Base-by-base conservation (phyloP, 768 basidiomycete species). In the Tulasnella calospora region DNA sequence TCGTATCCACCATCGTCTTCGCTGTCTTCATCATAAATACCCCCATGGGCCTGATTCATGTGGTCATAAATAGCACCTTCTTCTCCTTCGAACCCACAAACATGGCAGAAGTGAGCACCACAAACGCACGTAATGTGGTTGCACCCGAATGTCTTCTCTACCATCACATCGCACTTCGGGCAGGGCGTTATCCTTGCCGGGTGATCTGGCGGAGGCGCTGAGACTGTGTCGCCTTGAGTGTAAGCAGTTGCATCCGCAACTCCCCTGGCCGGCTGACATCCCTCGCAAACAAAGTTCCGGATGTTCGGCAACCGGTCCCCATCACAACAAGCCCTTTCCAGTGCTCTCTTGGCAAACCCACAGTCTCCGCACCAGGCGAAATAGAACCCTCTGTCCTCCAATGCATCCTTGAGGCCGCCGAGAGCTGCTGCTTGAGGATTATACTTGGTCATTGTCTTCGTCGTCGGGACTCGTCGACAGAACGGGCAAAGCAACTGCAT, bases 311-410 rank as follows among this genome's bases (percentile, higher is more conserved):
- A 57, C 10, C 76, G 71, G 36, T 78, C 82, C 35, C 79, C 81
- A n/a, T 78, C 81, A 47, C 81, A 81, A 30, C 81, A 82, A 0
- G 79, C 80, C 15, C 83, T 80, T 76, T 83, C 82, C 40, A 79
- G 76, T 1, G 80, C 81, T n/a, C 55, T 80, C 70, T 82, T 82
- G 3, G 83, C 83, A 46, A 57, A 80, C 19, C 80, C 82, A 61
- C 83, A 83, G 35, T 81, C 80, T 23, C 80, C 46, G 75, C 83
- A 83, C 83, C 83, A 83, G 19, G 83, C 83, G 51, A 83, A 83
- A 55, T 83, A 78, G 77, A 79, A 83, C 21, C 80, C 81, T n/a
- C 82, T 82, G 70, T 83, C 82, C 9, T 41, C 81, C 80, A 83
- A 79, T 41, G 83, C 83, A 1, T 67, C 80, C 69, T 81, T 79